phyloP scores from a whole-genome alignment of 2,329 filamentous ascomycete genomes.

The Pseudohalonectria lignicola region DNA sequence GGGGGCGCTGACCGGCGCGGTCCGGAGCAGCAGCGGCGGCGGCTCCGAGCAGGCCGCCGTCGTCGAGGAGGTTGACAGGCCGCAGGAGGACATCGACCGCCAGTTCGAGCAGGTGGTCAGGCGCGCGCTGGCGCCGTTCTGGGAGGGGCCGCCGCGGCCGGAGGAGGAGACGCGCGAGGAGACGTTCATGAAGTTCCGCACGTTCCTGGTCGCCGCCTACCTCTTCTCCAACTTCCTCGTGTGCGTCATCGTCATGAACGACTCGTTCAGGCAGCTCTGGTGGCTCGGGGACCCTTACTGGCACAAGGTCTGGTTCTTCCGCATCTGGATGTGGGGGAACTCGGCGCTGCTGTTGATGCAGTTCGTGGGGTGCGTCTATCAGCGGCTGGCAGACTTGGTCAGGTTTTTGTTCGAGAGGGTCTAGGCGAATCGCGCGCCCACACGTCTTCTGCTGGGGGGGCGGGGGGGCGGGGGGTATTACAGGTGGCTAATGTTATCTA shows the following conservation, averaged over 20 bases:
- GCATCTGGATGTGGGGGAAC: constrained; percentile 80
- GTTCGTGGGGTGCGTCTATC: constrained; percentile 90
- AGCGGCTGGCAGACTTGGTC: no score
- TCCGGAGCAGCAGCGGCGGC: constrained; percentile 72
- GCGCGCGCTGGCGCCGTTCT: constrained; percentile 77
- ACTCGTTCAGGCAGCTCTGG: constrained; percentile 56
- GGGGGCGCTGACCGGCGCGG: no score
- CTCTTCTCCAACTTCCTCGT: constrained; percentile 88
- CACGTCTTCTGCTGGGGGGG: no score
- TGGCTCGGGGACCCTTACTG: constrained; percentile 43
- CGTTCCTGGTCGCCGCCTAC: constrained; percentile 87
- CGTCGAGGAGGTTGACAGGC: constrained; percentile 92
- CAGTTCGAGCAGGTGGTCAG: constrained; percentile 95
- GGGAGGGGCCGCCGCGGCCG: constrained; percentile 64
- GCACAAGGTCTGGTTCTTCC: constrained; percentile 84
- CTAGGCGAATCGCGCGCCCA: no score
- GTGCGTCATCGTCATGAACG: constrained; percentile 79
- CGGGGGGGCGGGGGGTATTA: no score
- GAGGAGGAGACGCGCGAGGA: constrained; percentile 92
- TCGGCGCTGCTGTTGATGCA: constrained; percentile 74
- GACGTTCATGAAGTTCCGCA: constrained; percentile 99
- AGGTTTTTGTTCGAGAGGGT: no score
- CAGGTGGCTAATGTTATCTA: no score
- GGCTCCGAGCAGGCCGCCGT: constrained; percentile 88
- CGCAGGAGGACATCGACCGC: constrained; percentile 95